Evolutionary conservation across 2,329 filamentous ascomycete genomes (phyloP), one percentile per base, ranked within the genome.

Genomic region (Niveomyces coronatus): DNA sequence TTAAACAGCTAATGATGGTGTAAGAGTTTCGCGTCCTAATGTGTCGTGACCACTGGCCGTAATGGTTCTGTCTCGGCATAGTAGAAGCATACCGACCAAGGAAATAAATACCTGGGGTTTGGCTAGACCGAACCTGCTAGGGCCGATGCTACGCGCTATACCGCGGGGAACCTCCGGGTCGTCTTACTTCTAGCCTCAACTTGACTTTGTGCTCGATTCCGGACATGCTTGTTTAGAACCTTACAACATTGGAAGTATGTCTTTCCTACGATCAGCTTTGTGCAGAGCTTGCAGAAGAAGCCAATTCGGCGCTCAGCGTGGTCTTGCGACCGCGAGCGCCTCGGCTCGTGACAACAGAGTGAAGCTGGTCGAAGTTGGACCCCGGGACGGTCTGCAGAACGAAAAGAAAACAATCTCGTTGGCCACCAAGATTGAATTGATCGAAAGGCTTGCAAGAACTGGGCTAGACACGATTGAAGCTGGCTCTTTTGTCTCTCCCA

Each of bases 331-430:
- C n/a, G 59, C 62, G 26, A 56, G 51, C 39, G 41, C 48, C 37
- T 45, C 45, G 29, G 44, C 52, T 32, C 49, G 53, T 42, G 62
- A 67, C 53, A 68, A 64, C 51, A 56, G 52, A 42, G 69, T 77
- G 44, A 71, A 67, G 59, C 78, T 93, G 27, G 79, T 91, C 44
- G 85, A 93, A 63, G 85, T 93, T 45, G 85, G 84, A 8, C 85
- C 85, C 23, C 71, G 85, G 47, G 85, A 93, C 64, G 85, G 85
- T n/a, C 63, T 93, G 37, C 85, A 94, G 56, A 93, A 91, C 54
- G 83, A 91, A 64, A 83, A 82, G 61, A 74, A 67, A 45, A 68
- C 68, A 19, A 81, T 93, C 45, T 67, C 83, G 0, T 64, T 85
- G 9, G 66, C 70, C 6, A 86, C 79, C 3, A 93, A 93, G 59